Evolutionary conservation across 164 flowering plant genomes (phyloP).

Genomic region (Nymphaea colorata): DNA sequence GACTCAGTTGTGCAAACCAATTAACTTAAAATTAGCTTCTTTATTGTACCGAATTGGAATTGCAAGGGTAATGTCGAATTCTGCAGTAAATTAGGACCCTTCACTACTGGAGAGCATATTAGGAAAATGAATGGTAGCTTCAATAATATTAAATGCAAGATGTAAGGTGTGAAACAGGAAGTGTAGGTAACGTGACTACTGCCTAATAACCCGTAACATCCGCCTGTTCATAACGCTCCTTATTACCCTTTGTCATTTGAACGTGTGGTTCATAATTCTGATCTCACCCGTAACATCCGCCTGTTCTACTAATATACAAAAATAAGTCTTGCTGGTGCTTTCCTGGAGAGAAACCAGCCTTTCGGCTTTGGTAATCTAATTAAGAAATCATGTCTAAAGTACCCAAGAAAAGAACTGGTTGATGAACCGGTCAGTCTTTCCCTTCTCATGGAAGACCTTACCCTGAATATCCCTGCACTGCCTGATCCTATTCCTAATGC

Average conservation of each 20-base stretch:
- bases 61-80: conserved; percentile 47
- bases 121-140: conserved; percentile 55
- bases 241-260: conserved; percentile 62
- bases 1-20: too few relatives aligned
- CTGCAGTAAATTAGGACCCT: conserved; percentile 70
- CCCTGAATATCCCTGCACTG: conserved; percentile 38
- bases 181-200: conserved; percentile 13
- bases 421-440: conserved; percentile 32
- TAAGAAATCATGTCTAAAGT: conserved; percentile 56
- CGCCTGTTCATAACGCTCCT: too few relatives aligned
- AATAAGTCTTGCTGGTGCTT: conserved; percentile 32
- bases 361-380: conserved; percentile 41
- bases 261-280: conserved; percentile 32
- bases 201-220: too few relatives aligned
- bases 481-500: conserved; percentile 28
- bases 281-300: conserved; percentile 13
- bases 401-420: conserved; percentile 43
- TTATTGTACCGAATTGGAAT: conserved; percentile 69
- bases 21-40: too few relatives aligned
- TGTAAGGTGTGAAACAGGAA: conserved; percentile 38
- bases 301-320: conserved; percentile 54
- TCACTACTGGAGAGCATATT: conserved; percentile 27
- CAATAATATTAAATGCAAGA: conserved; percentile 44
- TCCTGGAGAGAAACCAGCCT: conserved; percentile 53
- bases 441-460: conserved; percentile 65